A percentile compares a stretch with the other conserved stretches of the same genome.
Evolutionary conservation across 164 flowering plant species (phyloP).

Genomic region (Amborella trichopoda): DNA sequence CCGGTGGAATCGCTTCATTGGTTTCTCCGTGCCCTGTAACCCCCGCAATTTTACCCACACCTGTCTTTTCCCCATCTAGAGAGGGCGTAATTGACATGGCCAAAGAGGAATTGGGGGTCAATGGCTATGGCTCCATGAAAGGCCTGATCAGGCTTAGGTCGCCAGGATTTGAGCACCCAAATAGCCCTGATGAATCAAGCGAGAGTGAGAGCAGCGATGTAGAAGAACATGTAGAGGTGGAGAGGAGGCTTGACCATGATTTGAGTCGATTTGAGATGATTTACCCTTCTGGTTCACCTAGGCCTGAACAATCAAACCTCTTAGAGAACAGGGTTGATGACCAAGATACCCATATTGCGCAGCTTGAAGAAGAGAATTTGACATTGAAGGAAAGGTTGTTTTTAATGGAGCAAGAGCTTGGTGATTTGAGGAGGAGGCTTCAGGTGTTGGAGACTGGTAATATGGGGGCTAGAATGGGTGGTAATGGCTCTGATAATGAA

Average conservation of each 20-base stretch:
- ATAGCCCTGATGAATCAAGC: conserved; percentile 51
- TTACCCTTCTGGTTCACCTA: conserved; percentile 43
- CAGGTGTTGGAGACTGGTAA: conserved; percentile 49
- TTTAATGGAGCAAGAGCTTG: conserved; percentile 80
- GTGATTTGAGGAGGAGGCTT: conserved; percentile 69
- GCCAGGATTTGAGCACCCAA: conserved; percentile 39
- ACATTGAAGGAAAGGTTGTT: conserved; percentile 79
- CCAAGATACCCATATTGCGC: conserved; percentile 82
- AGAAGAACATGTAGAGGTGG: conserved; percentile 93
- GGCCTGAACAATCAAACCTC: conserved; percentile 17
- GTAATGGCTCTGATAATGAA: conserved; percentile 55
- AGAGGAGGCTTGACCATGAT: conserved; percentile 90
- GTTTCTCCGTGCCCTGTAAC: conserved; percentile 81
- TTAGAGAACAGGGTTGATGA: conserved; percentile 87
- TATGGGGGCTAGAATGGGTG: conserved; percentile 28
- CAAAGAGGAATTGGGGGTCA: conserved; percentile 94
- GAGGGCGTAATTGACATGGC: conserved; percentile 86
- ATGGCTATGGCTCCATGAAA: conserved; percentile 97
- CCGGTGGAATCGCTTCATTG: conserved; percentile 67
- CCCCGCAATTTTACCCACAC: conserved; percentile 77
- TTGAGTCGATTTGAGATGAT: conserved; percentile 94
- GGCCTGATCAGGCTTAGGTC: conserved; percentile 84
- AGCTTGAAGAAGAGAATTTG: conserved; percentile 86
- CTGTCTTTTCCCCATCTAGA: conserved; percentile 71
- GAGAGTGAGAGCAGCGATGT: conserved; percentile 58